Conservation (phyloP, 768 basidiomycete genomes). For the Russula lepida region DNA sequence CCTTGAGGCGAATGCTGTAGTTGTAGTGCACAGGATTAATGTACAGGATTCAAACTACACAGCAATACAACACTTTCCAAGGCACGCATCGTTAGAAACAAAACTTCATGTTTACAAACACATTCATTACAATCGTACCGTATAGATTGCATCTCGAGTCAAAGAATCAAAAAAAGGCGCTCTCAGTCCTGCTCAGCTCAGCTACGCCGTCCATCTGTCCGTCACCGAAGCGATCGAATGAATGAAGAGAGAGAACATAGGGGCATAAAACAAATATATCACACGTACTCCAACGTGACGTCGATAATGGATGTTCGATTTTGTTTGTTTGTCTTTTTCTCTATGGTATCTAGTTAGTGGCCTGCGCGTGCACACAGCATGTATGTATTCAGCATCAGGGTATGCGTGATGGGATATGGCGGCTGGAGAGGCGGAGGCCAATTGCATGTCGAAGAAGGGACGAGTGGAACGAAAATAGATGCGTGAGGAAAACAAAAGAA, state of each 20-base stretch:
- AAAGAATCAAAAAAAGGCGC: neutral
- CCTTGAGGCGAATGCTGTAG: no score
- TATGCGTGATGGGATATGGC: neutral
- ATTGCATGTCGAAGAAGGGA: constrained; percentile 8
- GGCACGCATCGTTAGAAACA: neutral
- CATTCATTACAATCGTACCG: constrained; percentile 15
- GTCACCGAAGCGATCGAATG: constrained; percentile 4
- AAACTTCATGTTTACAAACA: neutral
- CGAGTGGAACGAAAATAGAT: neutral
- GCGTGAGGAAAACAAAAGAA: constrained; percentile 5
- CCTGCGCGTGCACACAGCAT: neutral
- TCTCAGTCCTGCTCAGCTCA: neutral
- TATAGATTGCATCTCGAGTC: constrained; percentile 12
- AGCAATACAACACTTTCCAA: no score
- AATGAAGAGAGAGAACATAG: neutral
- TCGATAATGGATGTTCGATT: constrained; percentile 6
- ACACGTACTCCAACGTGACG: constrained; percentile 4
- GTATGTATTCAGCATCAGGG: constrained; percentile 1
- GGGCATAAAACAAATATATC: constrained; percentile 1
- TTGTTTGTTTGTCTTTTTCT: constrained; percentile 7
- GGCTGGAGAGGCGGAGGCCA: neutral
- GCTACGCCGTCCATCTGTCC: neutral
- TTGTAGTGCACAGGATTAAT: no score
- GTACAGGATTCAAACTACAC: no score
- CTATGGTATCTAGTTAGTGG: constrained; percentile 17